Conservation (phyloP, 352 stramenopile species). For the Phytophthora cactorum region DNA sequence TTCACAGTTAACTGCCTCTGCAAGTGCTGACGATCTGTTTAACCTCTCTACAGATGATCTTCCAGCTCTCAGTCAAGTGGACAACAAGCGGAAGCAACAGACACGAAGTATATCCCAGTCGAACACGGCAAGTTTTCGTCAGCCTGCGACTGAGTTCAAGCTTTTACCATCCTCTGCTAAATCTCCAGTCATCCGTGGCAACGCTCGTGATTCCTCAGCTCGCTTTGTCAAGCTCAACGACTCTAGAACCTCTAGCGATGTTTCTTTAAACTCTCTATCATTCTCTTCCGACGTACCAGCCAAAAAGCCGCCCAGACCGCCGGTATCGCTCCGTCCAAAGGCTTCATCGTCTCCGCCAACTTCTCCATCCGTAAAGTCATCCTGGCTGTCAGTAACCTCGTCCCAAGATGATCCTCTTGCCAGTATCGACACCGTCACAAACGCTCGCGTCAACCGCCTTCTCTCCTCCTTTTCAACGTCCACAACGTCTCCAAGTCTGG, state of each 20-base stretch:
- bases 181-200: conserved; percentile 26
- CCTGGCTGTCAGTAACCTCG: conserved; percentile 25
- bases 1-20: conserved; percentile 3
- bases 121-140: conserved; percentile 27
- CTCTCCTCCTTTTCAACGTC: conserved; percentile 38
- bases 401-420: conserved; percentile 47
- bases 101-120: conserved; percentile 1
- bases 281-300: neutral
- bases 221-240: conserved; percentile 21
- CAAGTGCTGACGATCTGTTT: conserved; percentile 37
- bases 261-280: conserved; percentile 5
- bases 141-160: conserved; percentile 43
- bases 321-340: conserved; percentile 17
- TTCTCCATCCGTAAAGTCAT: conserved; percentile 24
- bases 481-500: conserved; percentile 29
- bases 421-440: conserved; percentile 42
- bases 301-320: conserved; percentile 18
- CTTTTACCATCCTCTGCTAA: conserved; percentile 37
- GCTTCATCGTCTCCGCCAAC: conserved; percentile 4
- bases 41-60: conserved; percentile 39
- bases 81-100: conserved; percentile 2
- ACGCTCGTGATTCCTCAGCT: conserved; percentile 17
- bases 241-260: conserved; percentile 13
- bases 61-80: conserved; percentile 4
- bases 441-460: conserved; percentile 43